These are phyloP conservation scores for Malus domestica DNA, from an alignment of 306 rosid genomes.

Conservation along the genomic window ASM211411v1 NC_041797.1:3653001-3653500, in stretches of 20 bases:
- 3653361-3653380: background rate
- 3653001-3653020: constrained; percentile 76
- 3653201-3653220: background rate
- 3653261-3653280: no score
- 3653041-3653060: constrained; percentile 37
- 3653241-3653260: no score
- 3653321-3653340: no score
- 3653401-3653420: background rate
- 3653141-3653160: background rate
- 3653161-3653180: background rate
- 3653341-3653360: background rate
- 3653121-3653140: background rate
- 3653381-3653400: background rate
- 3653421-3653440: background rate
- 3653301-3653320: no score
- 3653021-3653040: constrained; percentile 76
- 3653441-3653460: background rate
- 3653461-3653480: background rate
- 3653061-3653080: background rate
- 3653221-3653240: no score
- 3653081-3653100: background rate
- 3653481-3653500: constrained; percentile 7
- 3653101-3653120: background rate
- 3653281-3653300: no score
- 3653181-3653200: background rate